Percentiles rank a stretch among this genome's conserved stretches.
Conservation (phyloP, 2,329 filamentous ascomycete genomes). For the Sphaceloma murrayae region DNA sequence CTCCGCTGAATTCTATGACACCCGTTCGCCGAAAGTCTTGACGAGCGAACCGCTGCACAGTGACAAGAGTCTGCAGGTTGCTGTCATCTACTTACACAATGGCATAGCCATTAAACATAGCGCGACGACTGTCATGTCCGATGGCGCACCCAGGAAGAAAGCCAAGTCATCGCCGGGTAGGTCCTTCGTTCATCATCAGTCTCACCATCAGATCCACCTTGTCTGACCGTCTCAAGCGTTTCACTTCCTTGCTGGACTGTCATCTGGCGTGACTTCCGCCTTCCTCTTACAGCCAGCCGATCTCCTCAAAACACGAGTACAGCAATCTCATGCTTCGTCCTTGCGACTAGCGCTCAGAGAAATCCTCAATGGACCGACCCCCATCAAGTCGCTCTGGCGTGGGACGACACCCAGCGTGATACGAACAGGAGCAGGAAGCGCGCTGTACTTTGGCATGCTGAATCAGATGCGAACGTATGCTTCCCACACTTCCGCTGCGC, state of each 20-base stretch:
- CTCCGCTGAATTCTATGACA: too few relatives aligned
- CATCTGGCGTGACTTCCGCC: conserved; percentile 78
- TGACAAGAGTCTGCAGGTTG: too few relatives aligned
- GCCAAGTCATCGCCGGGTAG: conserved; percentile 20
- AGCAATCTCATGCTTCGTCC: conserved; percentile 65
- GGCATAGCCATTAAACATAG: too few relatives aligned
- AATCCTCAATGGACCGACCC: conserved; percentile 56
- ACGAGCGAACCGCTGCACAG: too few relatives aligned
- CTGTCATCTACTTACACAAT: too few relatives aligned
- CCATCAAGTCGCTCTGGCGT: conserved; percentile 73
- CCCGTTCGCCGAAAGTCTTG: too few relatives aligned
- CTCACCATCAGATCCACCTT: background rate
- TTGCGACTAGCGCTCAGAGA: conserved; percentile 59
- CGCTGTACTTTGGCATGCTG: conserved; percentile 85
- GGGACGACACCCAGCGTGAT: conserved; percentile 88
- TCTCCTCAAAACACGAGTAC: conserved; percentile 89
- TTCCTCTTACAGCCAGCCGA: conserved; percentile 90
- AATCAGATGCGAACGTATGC: conserved; percentile 48
- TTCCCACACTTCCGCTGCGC: conserved; percentile 27
- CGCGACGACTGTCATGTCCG: conserved; percentile 18
- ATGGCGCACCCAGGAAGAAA: conserved; percentile 19
- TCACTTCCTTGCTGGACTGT: conserved; percentile 81
- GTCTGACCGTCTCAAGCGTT: conserved; percentile 45
- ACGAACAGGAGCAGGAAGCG: conserved; percentile 83
- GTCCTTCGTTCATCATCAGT: too few relatives aligned